Percentiles rank a stretch among this genome's conserved stretches.
phyloP scores from a whole-genome alignment of 2,329 filamentous ascomycete species.

The Pestalotiopsis sp. region DNA sequence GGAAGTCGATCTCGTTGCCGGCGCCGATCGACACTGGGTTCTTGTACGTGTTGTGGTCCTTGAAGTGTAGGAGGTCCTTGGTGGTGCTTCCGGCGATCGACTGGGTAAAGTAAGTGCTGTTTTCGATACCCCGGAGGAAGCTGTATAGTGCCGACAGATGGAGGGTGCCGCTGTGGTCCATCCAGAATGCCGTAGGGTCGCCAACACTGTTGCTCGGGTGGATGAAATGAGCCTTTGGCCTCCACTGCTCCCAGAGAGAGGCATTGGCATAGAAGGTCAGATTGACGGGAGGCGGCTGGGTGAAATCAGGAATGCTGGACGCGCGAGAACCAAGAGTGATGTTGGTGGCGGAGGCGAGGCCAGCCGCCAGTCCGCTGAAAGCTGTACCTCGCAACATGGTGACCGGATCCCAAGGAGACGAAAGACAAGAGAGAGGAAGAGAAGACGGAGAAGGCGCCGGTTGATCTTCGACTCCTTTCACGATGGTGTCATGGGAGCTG shows the following conservation, averaged over 20 bases:
- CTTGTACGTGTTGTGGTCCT: neutral
- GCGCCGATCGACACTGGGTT: neutral
- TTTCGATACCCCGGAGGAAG: neutral
- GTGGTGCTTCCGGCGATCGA: neutral
- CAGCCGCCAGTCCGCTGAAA: neutral
- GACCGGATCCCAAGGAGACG: neutral
- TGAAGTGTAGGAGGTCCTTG: neutral
- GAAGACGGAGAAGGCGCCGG: neutral
- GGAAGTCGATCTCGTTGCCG: neutral
- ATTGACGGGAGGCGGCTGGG: neutral
- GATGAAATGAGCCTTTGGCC: neutral
- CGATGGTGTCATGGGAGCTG: neutral
- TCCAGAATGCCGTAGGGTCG: neutral
- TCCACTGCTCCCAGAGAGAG: neutral
- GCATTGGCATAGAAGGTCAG: neutral
- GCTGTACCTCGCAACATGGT: neutral
- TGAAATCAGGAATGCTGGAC: neutral
- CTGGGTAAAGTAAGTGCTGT: neutral
- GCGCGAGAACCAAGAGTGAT: neutral
- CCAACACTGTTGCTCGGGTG: neutral
- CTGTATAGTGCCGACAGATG: neutral
- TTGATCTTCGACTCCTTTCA: neutral
- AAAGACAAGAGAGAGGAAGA: neutral
- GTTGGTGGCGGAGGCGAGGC: neutral
- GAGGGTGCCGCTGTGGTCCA: neutral